A percentile compares a stretch with the other conserved stretches of the same genome.
phyloP scores from a whole-genome alignment of 345 rosid species.

The Lepidium africanum region DNA sequence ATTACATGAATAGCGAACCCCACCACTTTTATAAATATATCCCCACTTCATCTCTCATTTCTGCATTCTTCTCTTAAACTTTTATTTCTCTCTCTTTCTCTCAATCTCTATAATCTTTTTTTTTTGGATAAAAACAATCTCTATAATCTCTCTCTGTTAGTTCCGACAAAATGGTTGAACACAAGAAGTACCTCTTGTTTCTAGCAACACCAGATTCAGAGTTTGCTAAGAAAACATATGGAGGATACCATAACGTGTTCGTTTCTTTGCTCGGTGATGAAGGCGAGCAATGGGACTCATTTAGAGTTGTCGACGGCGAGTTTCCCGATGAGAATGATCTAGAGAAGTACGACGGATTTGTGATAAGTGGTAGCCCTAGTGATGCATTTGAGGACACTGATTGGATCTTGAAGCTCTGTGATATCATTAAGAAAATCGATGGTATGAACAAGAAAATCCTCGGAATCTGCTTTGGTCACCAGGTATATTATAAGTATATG shows the following conservation, averaged over 20 bases:
- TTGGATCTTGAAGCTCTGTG: constrained; percentile 68
- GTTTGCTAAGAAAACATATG: constrained; percentile 53
- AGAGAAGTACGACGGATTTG: constrained; percentile 60
- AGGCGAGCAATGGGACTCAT: constrained; percentile 71
- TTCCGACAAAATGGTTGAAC: constrained; percentile 8
- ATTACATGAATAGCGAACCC: too few relatives aligned
- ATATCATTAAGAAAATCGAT: constrained; percentile 51
- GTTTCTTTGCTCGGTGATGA: constrained; percentile 54
- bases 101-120: neutral
- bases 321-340: constrained; percentile 60
- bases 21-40: too few relatives aligned
- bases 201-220: constrained; percentile 64
- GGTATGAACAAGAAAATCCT: constrained; percentile 69
- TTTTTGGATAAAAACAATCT: too few relatives aligned
- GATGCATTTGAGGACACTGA: constrained; percentile 64
- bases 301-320: constrained; percentile 66
- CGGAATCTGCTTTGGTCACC: constrained; percentile 94
- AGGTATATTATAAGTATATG: constrained; percentile 33
- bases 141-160: neutral
- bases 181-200: constrained; percentile 44
- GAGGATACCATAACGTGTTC: constrained; percentile 76
- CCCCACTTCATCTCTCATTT: neutral
- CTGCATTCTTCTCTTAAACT: too few relatives aligned
- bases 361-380: constrained; percentile 68
- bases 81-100: neutral